Conservation (phyloP, 768 basidiomycete species). For the Tephrocybe sp. region DNA sequence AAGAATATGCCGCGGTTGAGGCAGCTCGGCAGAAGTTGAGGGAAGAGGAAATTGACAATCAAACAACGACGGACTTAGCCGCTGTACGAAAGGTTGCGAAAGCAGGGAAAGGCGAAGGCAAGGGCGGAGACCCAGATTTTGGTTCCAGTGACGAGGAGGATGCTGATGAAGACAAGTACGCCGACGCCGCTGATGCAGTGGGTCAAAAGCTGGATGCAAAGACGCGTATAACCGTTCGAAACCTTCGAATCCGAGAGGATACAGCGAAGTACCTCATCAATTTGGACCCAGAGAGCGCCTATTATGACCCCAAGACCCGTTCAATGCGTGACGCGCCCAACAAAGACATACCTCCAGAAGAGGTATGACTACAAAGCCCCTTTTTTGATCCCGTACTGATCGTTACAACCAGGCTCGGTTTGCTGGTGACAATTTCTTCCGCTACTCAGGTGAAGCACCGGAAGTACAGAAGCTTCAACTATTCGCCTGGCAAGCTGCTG, state of each 20-base stretch:
- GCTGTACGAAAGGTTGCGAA: conserved; percentile 95
- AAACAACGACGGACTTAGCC: conserved; percentile 88
- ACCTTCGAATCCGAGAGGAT: conserved; percentile 97
- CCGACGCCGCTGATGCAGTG: conserved; percentile 95
- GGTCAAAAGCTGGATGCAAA: conserved; percentile 98
- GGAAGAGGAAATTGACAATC: conserved; percentile 98
- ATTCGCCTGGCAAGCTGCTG: conserved; percentile 96
- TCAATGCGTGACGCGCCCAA: conserved; percentile 98
- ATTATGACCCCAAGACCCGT: conserved; percentile 99
- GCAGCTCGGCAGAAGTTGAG: conserved; percentile 85
- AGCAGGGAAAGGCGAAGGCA: conserved; percentile 73
- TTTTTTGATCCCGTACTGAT: not conserved
- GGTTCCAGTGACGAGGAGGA: conserved; percentile 96
- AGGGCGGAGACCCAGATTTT: conserved; percentile 84
- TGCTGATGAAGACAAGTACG: conserved; percentile 97
- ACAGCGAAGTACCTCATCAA: conserved; percentile 99
- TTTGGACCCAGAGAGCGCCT: conserved; percentile 91
- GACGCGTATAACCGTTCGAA: conserved; percentile 96
- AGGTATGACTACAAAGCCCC: conserved; percentile 51
- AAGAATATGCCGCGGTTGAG: conserved; percentile 93
- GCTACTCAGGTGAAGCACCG: conserved; percentile 88
- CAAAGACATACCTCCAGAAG: conserved; percentile 77
- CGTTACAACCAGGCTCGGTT: conserved; percentile 64
- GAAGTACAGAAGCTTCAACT: conserved; percentile 91
- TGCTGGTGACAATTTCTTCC: conserved; percentile 95